Conservation (phyloP, 371 early-diverging fungal species). For the Choanephora cucurbitarum region DNA sequence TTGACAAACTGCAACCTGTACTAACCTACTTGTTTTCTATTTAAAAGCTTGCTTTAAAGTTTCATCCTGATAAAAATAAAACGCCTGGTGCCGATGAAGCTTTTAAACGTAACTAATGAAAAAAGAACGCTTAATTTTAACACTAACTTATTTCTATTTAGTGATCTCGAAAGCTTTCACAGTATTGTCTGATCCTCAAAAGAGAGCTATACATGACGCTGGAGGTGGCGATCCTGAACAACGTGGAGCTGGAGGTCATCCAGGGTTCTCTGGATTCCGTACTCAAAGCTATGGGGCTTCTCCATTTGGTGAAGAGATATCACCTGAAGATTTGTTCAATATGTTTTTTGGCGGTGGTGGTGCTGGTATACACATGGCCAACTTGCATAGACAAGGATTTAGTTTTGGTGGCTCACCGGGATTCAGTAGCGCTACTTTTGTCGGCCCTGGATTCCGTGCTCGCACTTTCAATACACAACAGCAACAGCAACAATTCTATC, state of each 20-base stretch:
- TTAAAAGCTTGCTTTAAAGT: slow-evolving; percentile 84
- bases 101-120: slow-evolving; percentile 77
- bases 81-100: slow-evolving; percentile 98
- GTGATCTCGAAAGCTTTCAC: slow-evolving; percentile 92
- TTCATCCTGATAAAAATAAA: slow-evolving; percentile 97
- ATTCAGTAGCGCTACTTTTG: slow-evolving; percentile 54
- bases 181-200: slow-evolving; percentile 87
- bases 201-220: slow-evolving; percentile 85
- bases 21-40: not conserved
- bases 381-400: slow-evolving; percentile 19
- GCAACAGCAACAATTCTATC: slow-evolving; percentile 16
- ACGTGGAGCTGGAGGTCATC: slow-evolving; percentile 25
- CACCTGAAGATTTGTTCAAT: slow-evolving; percentile 94
- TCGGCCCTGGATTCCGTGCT: slow-evolving; percentile 50
- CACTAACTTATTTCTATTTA: slow-evolving; percentile 15
- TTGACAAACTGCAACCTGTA: not conserved
- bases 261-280: slow-evolving; percentile 20
- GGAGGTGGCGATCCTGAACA: slow-evolving; percentile 78
- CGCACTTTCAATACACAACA: slow-evolving; percentile 35
- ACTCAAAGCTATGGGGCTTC: slow-evolving; percentile 33
- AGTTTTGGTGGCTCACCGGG: slow-evolving; percentile 36
- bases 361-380: slow-evolving; percentile 18
- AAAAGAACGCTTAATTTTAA: slow-evolving; percentile 66
- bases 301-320: slow-evolving; percentile 76
- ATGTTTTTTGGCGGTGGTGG: slow-evolving; percentile 89